Base-by-base conservation (phyloP, 306 rosid genomes). In the Comarum palustre region DNA sequence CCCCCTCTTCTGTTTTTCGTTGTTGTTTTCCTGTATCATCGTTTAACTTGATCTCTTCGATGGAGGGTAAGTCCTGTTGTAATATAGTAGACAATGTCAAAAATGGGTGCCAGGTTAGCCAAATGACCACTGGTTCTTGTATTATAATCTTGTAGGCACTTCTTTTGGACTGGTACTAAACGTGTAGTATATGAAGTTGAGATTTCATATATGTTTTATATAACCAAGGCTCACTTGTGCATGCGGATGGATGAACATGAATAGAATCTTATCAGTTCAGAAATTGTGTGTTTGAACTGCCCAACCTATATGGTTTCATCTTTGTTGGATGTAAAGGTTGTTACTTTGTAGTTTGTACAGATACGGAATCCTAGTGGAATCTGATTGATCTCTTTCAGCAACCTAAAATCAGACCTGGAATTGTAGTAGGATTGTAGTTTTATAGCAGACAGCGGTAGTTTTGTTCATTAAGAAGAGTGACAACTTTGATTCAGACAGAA, bases 51-150 rank as follows among this genome's bases (percentile, higher is more conserved):
- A 22, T 45, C 43, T 62, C 57, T 20, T 76, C 73, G 69, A 58
- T 13, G 80, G 82, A 78, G 71, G 75, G 66, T 45, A 58, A 68
- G 42, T 70, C 60, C 75, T 38, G 42, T 58, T 75, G 78, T 80
- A 77, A 27, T 64, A 55, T 80, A 68, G 42, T n/a, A 54, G 39
- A 31, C 73, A 73, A 70, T 48, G 52, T 15, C 54, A 62, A 68
- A 42, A 38, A 38, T 13, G n/a, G n/a, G n/a, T 74, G 79, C 43
- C 58, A 7, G 52, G 76, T 76, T 59, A 78, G 60, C 66, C 10
- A 46, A 46, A 62, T 46, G 46, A 52, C 55, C 24, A 10, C 66
- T 16, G 75, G 14, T 41, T 29, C 54, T 47, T 66, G 74, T 67
- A 59, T 48, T 48, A 59, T 57, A 67, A 4, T 1, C 14, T 43